Percentiles rank a stretch among this genome's conserved stretches.
phyloP scores from a whole-genome alignment of 2,329 filamentous ascomycete species.

The Botrytis sinoallii region DNA sequence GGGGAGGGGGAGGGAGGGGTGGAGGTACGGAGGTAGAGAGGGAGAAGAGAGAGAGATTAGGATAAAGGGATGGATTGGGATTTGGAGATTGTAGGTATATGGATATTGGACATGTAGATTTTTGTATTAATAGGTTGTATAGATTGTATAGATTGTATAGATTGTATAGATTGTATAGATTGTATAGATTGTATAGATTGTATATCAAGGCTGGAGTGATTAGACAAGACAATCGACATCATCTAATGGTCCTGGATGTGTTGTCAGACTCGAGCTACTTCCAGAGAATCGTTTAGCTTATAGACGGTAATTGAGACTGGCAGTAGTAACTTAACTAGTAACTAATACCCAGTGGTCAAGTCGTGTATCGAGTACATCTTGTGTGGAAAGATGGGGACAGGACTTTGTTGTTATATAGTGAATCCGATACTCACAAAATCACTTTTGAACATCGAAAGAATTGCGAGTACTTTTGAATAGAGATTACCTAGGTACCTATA shows the following conservation, averaged over 20 bases:
- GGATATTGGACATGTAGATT: not conserved
- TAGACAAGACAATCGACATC: not conserved
- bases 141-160: not conserved
- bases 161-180: not conserved
- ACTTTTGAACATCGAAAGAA: not conserved
- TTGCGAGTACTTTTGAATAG: not conserved
- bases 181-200: not conserved
- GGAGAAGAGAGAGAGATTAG: not conserved
- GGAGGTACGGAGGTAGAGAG: too few relatives aligned
- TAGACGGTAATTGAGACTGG: not conserved
- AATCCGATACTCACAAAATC: not conserved
- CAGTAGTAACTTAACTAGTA: too few relatives aligned
- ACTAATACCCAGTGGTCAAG: too few relatives aligned
- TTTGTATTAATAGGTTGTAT: not conserved
- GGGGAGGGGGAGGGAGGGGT: not conserved
- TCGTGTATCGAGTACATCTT: not conserved
- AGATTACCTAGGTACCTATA: too few relatives aligned
- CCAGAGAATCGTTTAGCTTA: not conserved
- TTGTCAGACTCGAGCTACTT: not conserved
- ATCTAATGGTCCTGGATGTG: too few relatives aligned
- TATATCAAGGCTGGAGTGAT: not conserved
- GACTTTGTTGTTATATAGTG: rapidly evolving
- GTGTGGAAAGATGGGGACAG: too few relatives aligned
- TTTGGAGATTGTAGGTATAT: not conserved
- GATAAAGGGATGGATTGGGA: not conserved